A percentile compares a stretch with the other conserved stretches of the same genome.
These are phyloP conservation scores for Boechera divaricarpa DNA, from an alignment of 345 rosid species.

Conservation along the genomic window DNA sequence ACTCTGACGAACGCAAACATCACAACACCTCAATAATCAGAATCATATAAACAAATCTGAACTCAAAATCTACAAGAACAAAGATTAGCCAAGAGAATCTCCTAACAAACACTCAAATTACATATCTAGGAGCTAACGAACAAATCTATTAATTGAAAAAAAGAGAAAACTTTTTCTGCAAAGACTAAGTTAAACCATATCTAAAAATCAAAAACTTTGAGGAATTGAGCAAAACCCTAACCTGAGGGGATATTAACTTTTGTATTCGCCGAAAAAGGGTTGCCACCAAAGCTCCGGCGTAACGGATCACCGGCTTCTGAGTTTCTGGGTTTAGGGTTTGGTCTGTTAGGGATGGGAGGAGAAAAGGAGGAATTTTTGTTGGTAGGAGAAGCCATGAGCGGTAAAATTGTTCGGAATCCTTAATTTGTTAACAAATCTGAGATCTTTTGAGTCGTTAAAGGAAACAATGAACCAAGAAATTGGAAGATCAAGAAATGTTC, in stretches of 20 bases:
- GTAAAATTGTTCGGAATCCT: not conserved
- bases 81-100: not conserved
- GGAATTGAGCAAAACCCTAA: slow-evolving; percentile 27
- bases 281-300: slow-evolving; percentile 72
- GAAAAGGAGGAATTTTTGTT: slow-evolving; percentile 38
- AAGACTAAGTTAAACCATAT: not conserved
- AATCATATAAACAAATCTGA: not conserved
- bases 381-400: slow-evolving; percentile 42
- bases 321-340: slow-evolving; percentile 57
- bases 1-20: slow-evolving; percentile 44
- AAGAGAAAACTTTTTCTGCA: too few species aligned
- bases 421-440: slow-evolving; percentile 25
- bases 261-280: slow-evolving; percentile 52
- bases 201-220: not conserved
- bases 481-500: slow-evolving; percentile 14
- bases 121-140: not conserved
- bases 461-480: slow-evolving; percentile 17
- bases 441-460: not conserved
- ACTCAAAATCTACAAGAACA: slow-evolving; percentile 7
- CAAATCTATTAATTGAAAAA: not conserved
- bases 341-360: slow-evolving; percentile 44
- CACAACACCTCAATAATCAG: not conserved
- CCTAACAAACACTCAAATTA: not conserved
- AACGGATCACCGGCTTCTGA: slow-evolving; percentile 62
- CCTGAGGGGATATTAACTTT: slow-evolving; percentile 71